These are phyloP conservation scores for Malassezia sp. DNA, from an alignment of 1,284 basidiomycete genomes.

Conservation along the genomic window DNA sequence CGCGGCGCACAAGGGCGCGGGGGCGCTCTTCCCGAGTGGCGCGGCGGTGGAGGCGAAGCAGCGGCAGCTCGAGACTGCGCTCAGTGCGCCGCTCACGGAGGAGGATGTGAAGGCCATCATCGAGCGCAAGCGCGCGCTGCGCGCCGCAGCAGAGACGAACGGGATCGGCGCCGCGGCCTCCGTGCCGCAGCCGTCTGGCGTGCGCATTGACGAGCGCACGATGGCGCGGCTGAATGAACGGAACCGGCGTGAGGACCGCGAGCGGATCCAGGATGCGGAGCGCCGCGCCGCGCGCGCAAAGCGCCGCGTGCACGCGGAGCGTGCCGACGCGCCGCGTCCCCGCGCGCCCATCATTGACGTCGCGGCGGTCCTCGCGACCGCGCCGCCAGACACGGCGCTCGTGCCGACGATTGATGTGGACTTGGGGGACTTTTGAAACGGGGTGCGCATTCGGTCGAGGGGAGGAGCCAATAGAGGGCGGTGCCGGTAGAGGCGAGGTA, in stretches of 20 bases:
- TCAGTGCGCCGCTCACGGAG: slow-evolving; percentile 28
- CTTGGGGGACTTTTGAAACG: slow-evolving; percentile 49
- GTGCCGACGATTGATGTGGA: slow-evolving; percentile 48
- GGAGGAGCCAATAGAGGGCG: no score
- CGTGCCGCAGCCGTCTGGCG: neutral
- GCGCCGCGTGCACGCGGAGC: slow-evolving; percentile 47
- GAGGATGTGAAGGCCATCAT: slow-evolving; percentile 28
- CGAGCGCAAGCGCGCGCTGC: slow-evolving; percentile 21
- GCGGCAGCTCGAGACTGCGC: slow-evolving; percentile 25
- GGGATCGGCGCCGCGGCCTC: slow-evolving; percentile 3
- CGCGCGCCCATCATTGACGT: slow-evolving; percentile 1
- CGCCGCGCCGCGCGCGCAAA: slow-evolving; percentile 56
- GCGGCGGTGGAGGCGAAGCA: slow-evolving; percentile 19
- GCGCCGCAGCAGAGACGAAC: slow-evolving; percentile 11
- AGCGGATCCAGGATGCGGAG: slow-evolving; percentile 66
- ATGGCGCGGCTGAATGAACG: slow-evolving; percentile 74
- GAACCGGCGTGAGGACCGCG: slow-evolving; percentile 68
- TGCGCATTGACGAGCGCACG: slow-evolving; percentile 51
- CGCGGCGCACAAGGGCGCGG: slow-evolving; percentile 11
- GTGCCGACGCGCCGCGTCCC: slow-evolving; percentile 1
- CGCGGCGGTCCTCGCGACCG: slow-evolving; percentile 4
- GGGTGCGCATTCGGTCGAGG: no score
- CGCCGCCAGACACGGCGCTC: slow-evolving; percentile 24
- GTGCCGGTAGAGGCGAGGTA: no score
- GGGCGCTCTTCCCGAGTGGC: slow-evolving; percentile 17